These are phyloP conservation scores for Silene conica DNA, from an alignment of 148 eudicot species.

Conservation along the genomic window DNA sequence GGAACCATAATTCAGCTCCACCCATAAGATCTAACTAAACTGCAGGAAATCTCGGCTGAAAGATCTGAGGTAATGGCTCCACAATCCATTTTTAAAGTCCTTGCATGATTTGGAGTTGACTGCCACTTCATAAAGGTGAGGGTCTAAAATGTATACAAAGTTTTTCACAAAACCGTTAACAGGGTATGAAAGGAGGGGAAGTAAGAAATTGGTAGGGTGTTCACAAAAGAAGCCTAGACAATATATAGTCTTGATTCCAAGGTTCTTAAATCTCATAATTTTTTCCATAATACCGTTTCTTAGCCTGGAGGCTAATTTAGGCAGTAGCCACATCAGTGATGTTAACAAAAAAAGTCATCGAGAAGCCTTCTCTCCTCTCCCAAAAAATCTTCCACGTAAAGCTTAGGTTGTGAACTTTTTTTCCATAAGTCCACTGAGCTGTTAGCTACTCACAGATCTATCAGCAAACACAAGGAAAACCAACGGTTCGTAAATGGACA, in stretches of 20 bases:
- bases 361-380: too few species aligned
- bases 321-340: too few species aligned
- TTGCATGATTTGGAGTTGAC: not conserved
- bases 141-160: not conserved
- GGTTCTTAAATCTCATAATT: too few species aligned
- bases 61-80: not conserved
- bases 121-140: not conserved
- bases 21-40: not conserved
- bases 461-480: too few species aligned
- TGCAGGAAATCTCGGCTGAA: not conserved
- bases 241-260: not conserved
- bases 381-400: too few species aligned
- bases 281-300: too few species aligned
- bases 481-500: too few species aligned
- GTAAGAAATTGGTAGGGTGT: not conserved
- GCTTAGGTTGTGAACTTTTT: too few species aligned
- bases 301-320: too few species aligned
- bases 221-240: not conserved
- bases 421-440: too few species aligned
- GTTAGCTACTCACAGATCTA: too few species aligned
- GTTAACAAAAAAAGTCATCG: too few species aligned
- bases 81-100: not conserved
- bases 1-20: not conserved
- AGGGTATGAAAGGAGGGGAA: not conserved
- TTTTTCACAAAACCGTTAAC: not conserved